These are phyloP conservation scores for Crithidia bombi DNA, from an alignment of 208 protist genomes.

Conservation along the genomic window DNA sequence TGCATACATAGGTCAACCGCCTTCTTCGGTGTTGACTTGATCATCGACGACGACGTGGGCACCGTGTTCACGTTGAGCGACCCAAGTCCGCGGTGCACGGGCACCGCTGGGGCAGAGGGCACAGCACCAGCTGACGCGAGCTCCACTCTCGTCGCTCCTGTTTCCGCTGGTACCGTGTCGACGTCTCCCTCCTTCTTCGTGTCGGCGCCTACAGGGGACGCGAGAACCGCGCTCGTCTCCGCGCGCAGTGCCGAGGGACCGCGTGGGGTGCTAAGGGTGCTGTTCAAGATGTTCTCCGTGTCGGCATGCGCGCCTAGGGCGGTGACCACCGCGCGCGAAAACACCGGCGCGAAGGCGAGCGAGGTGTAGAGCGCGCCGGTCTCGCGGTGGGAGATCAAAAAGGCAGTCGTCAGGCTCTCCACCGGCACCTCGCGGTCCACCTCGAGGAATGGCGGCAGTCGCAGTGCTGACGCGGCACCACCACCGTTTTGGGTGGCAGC, in stretches of 20 bases:
- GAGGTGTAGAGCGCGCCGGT: constrained; percentile 77
- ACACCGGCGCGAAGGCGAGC: constrained; percentile 76
- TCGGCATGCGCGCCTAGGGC: constrained; percentile 48
- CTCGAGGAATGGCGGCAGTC: constrained; percentile 63
- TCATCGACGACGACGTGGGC: not conserved
- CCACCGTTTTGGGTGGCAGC: too few species aligned
- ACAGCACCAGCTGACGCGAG: not conserved
- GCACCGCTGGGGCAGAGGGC: not conserved
- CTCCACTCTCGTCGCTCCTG: not conserved
- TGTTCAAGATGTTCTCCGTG: constrained; percentile 47
- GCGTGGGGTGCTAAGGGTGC: constrained; percentile 39
- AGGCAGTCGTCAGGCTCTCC: constrained; percentile 59
- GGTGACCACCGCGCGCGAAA: constrained; percentile 42
- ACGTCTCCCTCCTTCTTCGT: not conserved
- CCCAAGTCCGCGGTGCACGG: constrained; percentile 21
- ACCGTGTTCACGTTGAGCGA: constrained; percentile 23
- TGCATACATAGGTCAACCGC: not conserved
- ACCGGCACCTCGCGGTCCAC: constrained; percentile 76
- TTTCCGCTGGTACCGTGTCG: not conserved
- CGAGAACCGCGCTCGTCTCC: constrained; percentile 11
- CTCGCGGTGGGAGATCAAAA: constrained; percentile 69
- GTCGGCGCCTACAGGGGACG: not conserved
- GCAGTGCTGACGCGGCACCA: constrained; percentile 16
- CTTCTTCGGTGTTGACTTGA: constrained; percentile 13
- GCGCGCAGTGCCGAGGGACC: constrained; percentile 14